phyloP scores from a whole-genome alignment of 805 yeast species.

The Candida hungchunana region DNA sequence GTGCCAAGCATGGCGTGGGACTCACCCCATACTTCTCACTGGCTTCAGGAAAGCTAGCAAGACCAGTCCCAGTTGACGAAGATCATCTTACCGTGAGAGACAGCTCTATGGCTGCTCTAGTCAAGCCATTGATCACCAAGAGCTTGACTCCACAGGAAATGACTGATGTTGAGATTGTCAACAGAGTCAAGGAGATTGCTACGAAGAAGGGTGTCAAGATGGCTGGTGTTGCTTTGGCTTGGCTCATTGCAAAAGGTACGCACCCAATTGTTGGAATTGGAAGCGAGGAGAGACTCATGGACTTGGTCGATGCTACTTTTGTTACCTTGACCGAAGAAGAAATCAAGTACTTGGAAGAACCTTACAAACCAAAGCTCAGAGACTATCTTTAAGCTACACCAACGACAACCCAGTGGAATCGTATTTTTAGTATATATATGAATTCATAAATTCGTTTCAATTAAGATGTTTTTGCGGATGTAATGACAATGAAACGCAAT shows the following conservation, averaged over 20 bases:
- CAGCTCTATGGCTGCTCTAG: background rate
- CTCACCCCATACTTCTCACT: conserved; percentile 59
- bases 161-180: conserved; percentile 34
- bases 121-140: background rate
- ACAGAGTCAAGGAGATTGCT: conserved; percentile 51
- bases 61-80: conserved; percentile 33
- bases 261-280: conserved; percentile 55
- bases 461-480: no score
- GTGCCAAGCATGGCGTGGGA: conserved; percentile 49
- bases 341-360: conserved; percentile 19
- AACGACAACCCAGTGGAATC: no score
- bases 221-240: conserved; percentile 49
- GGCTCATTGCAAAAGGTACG: conserved; percentile 48
- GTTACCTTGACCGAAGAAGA: conserved; percentile 30
- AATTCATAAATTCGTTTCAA: no score
- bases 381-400: no score
- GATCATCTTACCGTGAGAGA: conserved; percentile 11
- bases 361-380: conserved; percentile 19
- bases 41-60: conserved; percentile 49
- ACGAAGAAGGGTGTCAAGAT: conserved; percentile 42
- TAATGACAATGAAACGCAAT: no score
- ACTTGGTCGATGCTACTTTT: conserved; percentile 39
- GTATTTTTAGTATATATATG: no score
- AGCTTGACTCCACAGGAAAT: conserved; percentile 7
- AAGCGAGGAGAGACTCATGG: conserved; percentile 46